phyloP scores from a whole-genome alignment of 192 early-diverging fungal species.

The Diversispora eburnea region DNA sequence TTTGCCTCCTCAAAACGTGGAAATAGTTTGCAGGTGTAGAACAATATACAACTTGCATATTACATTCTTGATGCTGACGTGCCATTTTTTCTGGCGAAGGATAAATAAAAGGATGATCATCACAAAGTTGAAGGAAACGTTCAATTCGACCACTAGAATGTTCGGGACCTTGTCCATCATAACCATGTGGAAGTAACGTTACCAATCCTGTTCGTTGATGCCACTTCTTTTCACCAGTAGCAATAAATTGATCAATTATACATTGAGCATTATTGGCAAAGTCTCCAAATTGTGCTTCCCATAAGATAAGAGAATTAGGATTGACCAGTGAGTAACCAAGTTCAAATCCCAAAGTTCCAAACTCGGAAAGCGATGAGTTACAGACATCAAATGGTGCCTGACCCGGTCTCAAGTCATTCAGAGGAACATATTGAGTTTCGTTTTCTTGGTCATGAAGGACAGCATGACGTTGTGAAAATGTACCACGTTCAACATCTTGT shows the following conservation, averaged over 20 bases:
- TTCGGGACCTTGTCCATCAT: slow-evolving; percentile 98
- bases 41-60: slow-evolving; percentile 95
- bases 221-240: slow-evolving; percentile 97
- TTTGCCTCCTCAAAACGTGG: slow-evolving; percentile 92
- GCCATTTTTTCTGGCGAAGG: slow-evolving; percentile 74
- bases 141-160: slow-evolving; percentile 95
- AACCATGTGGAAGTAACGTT: slow-evolving; percentile 93
- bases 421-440: slow-evolving; percentile 75
- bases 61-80: slow-evolving; percentile 97
- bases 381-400: slow-evolving; percentile 85
- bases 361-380: slow-evolving; percentile 97
- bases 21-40: slow-evolving; percentile 99
- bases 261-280: slow-evolving; percentile 96
- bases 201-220: slow-evolving; percentile 78
- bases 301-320: slow-evolving; percentile 90
- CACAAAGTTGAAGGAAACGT: slow-evolving; percentile 92
- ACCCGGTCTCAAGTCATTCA: slow-evolving; percentile 83
- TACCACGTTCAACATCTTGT: slow-evolving; percentile 98
- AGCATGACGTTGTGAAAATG: slow-evolving; percentile 98
- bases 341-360: slow-evolving; percentile 93
- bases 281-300: slow-evolving; percentile 99
- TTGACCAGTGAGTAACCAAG: slow-evolving; percentile 93
- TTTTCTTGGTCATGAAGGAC: slow-evolving; percentile 93
- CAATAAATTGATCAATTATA: slow-evolving; percentile 98
- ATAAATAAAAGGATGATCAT: slow-evolving; percentile 88